A percentile compares a stretch with the other conserved stretches of the same genome.
These are phyloP conservation scores for Ganoderma lucidum DNA, from an alignment of 1,284 basidiomycete genomes.

Conservation along the genomic window DNA sequence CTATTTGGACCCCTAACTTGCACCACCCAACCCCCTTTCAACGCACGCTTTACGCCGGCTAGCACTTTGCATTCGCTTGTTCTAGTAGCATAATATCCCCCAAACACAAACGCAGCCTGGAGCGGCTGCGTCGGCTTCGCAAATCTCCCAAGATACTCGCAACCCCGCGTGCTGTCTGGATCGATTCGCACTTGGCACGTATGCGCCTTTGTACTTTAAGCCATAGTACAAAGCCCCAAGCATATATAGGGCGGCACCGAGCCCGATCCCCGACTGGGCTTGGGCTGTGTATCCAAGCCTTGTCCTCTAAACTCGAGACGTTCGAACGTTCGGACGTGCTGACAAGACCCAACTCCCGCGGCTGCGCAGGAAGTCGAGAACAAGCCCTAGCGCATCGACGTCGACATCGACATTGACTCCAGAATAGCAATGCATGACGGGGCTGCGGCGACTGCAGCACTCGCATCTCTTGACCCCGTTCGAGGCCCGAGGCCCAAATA, in stretches of 20 bases:
- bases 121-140: constrained; percentile 22
- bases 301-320: not conserved
- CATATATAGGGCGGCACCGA: not conserved
- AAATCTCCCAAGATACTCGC: not conserved
- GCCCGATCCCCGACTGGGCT: not conserved
- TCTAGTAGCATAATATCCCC: not conserved
- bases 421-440: not conserved
- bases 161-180: not conserved
- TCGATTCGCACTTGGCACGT: no score
- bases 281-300: not conserved
- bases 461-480: not conserved
- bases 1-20: not conserved
- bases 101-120: constrained; percentile 7
- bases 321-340: not conserved
- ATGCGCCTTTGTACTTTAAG: no score
- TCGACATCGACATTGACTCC: not conserved
- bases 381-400: not conserved
- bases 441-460: not conserved
- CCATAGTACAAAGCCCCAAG: no score
- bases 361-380: not conserved
- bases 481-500: not conserved
- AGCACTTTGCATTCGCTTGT: constrained; percentile 10
- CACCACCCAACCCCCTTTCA: not conserved
- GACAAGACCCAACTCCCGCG: not conserved
- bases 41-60: constrained; percentile 9